Conservation (phyloP, 1,284 basidiomycete species). For the Boletus subluridellus region DNA sequence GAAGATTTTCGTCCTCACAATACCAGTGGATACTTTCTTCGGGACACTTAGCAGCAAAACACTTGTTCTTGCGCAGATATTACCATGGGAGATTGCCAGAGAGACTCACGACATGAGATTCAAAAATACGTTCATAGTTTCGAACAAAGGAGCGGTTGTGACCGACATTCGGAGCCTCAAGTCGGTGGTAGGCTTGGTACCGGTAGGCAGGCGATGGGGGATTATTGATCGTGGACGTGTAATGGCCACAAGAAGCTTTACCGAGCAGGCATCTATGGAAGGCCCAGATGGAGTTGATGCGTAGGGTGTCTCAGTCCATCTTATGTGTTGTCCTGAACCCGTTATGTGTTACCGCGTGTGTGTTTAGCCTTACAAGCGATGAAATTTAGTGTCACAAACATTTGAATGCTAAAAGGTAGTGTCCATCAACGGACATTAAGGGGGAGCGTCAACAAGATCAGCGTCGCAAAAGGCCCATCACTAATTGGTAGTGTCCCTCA, state of each 20-base stretch:
- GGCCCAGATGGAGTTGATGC: not conserved
- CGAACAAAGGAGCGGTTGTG: not conserved
- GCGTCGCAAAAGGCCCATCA: not conserved
- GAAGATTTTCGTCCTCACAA: not conserved
- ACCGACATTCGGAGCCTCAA: not conserved
- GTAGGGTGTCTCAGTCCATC: not conserved
- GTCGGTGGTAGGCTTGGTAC: not conserved
- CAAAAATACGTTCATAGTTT: not conserved
- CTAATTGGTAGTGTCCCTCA: not conserved
- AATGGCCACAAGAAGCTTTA: not conserved
- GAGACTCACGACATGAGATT: not conserved
- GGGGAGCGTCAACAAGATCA: not conserved
- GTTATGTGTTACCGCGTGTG: not conserved
- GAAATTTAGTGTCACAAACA: not conserved
- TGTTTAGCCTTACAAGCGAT: not conserved
- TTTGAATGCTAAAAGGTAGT: not conserved
- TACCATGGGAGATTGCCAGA: not conserved
- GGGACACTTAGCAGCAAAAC: not conserved
- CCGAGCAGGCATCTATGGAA: not conserved
- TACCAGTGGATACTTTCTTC: not conserved
- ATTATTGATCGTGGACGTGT: not conserved
- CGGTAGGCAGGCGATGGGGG: not conserved
- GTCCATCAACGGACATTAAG: not conserved
- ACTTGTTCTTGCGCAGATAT: not conserved
- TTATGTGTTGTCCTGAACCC: not conserved